phyloP scores from a whole-genome alignment of 176 grass and related monocot genomes.

The Phoenix roebelenii region DNA sequence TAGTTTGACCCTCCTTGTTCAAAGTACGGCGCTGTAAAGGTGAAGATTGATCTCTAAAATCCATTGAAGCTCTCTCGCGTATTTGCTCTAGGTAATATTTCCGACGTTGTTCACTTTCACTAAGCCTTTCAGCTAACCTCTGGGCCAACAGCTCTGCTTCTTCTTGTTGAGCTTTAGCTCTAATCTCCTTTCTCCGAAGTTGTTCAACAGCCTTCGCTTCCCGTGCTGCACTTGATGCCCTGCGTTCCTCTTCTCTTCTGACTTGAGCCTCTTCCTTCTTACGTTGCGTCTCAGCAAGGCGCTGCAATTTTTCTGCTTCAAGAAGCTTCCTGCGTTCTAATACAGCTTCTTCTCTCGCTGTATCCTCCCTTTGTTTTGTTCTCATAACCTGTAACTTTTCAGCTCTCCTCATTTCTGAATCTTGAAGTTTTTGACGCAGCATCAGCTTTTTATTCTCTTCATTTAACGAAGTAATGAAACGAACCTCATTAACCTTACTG shows the following conservation, averaged over 20 bases:
- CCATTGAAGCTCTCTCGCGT: slow-evolving; percentile 98
- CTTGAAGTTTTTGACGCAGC: slow-evolving; percentile 86
- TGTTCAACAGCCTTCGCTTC: slow-evolving; percentile 82
- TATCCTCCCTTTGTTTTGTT: slow-evolving; percentile 98
- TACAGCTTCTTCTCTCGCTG: slow-evolving; percentile 95
- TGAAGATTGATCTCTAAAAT: slow-evolving; percentile 95
- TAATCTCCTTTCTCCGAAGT: slow-evolving; percentile 88
- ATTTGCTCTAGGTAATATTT: slow-evolving; percentile 99
- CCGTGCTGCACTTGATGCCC: slow-evolving; percentile 94
- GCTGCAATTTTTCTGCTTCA: slow-evolving; percentile 98
- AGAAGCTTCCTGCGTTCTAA: slow-evolving; percentile 84
- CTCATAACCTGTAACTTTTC: slow-evolving; percentile 97
- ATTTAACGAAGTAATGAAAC: slow-evolving; percentile 96
- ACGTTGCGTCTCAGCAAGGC: slow-evolving; percentile 89
- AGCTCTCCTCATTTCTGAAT: slow-evolving; percentile 91
- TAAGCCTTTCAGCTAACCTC: slow-evolving; percentile 86
- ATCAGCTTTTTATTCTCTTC: slow-evolving; percentile 97
- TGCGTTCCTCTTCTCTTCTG: slow-evolving; percentile 97
- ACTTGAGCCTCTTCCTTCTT: slow-evolving; percentile 97
- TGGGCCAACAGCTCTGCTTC: slow-evolving; percentile 96
- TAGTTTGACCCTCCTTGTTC: slow-evolving; percentile 67
- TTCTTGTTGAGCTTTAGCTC: slow-evolving; percentile 86
- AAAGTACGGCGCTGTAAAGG: slow-evolving; percentile 88
- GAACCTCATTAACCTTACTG: slow-evolving; percentile 97
- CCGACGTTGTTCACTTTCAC: slow-evolving; percentile 95